Conservation (phyloP, 805 yeast genomes). For the Wickerhamiella galacta region DNA sequence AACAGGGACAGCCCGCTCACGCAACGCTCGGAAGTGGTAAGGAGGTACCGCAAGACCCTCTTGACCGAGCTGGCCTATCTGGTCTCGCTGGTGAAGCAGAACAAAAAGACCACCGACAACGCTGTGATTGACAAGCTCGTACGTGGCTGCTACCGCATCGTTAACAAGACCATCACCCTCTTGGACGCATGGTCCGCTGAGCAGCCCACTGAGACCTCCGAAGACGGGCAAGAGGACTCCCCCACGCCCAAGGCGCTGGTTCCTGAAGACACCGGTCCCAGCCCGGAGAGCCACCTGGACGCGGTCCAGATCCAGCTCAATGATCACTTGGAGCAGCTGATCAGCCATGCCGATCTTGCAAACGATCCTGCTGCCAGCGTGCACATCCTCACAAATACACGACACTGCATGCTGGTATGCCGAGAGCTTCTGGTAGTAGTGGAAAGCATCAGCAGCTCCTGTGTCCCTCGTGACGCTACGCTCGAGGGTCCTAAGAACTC, state of each 20-base stretch:
- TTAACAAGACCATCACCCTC: slow-evolving; percentile 20
- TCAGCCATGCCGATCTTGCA: slow-evolving; percentile 16
- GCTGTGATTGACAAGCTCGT: slow-evolving; percentile 20
- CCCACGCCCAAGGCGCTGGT: too few species aligned
- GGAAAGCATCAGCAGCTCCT: slow-evolving; percentile 18
- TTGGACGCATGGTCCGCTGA: slow-evolving; percentile 19
- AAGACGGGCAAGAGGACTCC: slow-evolving; percentile 4
- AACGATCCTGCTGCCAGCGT: slow-evolving; percentile 19
- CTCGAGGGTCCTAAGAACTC: slow-evolving; percentile 21
- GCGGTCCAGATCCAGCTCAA: slow-evolving; percentile 22
- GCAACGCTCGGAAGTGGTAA: slow-evolving; percentile 16
- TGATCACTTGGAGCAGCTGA: slow-evolving; percentile 22
- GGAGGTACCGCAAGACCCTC: slow-evolving; percentile 22
- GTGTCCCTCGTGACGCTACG: slow-evolving; percentile 16
- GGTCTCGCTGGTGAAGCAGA: slow-evolving; percentile 23
- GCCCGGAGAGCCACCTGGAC: slow-evolving; percentile 20
- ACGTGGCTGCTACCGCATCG: slow-evolving; percentile 19
- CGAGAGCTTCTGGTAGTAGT: slow-evolving; percentile 24
- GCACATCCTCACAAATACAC: slow-evolving; percentile 21
- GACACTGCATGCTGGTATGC: slow-evolving; percentile 25
- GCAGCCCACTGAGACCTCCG: slow-evolving; percentile 6
- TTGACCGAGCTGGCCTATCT: slow-evolving; percentile 26
- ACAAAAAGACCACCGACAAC: slow-evolving; percentile 18
- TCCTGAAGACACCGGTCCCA: slow-evolving; percentile 11
- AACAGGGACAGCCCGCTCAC: slow-evolving; percentile 22